Percentiles rank a stretch among this genome's conserved stretches.
Conservation (phyloP, 176 grass and related monocot species). For the Tillandsia fasciculata region DNA sequence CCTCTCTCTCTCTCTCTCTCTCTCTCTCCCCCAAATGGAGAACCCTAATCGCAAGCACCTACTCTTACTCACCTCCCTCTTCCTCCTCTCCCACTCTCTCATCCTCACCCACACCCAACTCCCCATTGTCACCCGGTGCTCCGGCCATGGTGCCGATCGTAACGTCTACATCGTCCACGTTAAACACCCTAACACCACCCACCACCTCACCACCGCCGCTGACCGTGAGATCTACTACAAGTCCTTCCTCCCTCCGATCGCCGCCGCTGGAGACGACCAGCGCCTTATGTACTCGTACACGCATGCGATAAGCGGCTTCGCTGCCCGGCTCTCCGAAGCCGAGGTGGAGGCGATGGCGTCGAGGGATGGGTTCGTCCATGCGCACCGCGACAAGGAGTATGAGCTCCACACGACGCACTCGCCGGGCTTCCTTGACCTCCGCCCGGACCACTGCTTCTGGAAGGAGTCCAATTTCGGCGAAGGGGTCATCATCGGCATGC, state of each 20-base stretch:
- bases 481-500: slow-evolving; percentile 42
- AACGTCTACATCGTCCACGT: slow-evolving; percentile 5
- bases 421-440: slow-evolving; percentile 26
- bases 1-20: slow-evolving; percentile 1
- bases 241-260: neutral
- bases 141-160: neutral
- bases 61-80: slow-evolving; percentile 1
- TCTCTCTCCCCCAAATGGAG: neutral
- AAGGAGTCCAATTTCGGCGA: slow-evolving; percentile 39
- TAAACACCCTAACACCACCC: neutral
- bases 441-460: slow-evolving; percentile 16
- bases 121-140: neutral
- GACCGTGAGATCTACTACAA: neutral
- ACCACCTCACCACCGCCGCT: neutral
- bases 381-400: slow-evolving; percentile 14
- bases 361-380: slow-evolving; percentile 29
- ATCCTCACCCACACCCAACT: neutral
- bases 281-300: slow-evolving; percentile 44
- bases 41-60: neutral
- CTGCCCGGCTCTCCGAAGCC: slow-evolving; percentile 20
- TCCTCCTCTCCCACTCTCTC: neutral
- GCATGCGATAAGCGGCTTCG: slow-evolving; percentile 44
- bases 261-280: neutral
- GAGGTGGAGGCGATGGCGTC: slow-evolving; percentile 14
- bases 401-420: slow-evolving; percentile 32